phyloP scores from a whole-genome alignment of 129 eudicot genomes.

The Flaveria linearis region DNA sequence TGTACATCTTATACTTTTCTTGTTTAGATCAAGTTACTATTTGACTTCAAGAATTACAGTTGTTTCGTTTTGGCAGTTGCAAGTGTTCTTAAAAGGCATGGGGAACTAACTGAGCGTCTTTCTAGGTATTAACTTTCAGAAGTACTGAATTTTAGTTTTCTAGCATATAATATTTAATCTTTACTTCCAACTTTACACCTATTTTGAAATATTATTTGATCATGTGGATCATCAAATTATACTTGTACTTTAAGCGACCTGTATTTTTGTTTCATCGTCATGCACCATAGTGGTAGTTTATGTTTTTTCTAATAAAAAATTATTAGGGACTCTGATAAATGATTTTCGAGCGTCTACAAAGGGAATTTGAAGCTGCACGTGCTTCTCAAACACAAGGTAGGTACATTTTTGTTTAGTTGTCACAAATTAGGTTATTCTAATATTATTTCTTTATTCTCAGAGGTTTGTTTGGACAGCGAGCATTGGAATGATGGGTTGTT shows the following conservation, averaged over 20 bases:
- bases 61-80: constrained; percentile 51
- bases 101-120: constrained; percentile 77
- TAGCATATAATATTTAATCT: neutral
- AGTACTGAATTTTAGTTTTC: neutral
- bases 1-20: constrained; percentile 43
- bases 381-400: constrained; percentile 85
- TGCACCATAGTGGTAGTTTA: constrained; percentile 4
- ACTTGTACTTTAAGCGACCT: neutral
- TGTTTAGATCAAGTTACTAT: constrained; percentile 20
- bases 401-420: constrained; percentile 6
- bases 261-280: neutral
- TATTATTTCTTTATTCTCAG: constrained; percentile 39
- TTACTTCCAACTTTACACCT: neutral
- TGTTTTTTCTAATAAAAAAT: neutral
- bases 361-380: constrained; percentile 84
- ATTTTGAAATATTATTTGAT: neutral
- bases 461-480: constrained; percentile 71
- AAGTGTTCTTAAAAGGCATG: constrained; percentile 77
- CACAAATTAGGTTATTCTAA: constrained; percentile 23
- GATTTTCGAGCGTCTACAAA: constrained; percentile 88
- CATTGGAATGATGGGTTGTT: constrained; percentile 96
- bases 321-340: constrained; percentile 86
- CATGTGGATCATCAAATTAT: neutral
- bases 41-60: constrained; percentile 13
- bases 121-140: constrained; percentile 62